Conservation (phyloP, 2,329 filamentous ascomycete species). For the Phialophora tarda region DNA sequence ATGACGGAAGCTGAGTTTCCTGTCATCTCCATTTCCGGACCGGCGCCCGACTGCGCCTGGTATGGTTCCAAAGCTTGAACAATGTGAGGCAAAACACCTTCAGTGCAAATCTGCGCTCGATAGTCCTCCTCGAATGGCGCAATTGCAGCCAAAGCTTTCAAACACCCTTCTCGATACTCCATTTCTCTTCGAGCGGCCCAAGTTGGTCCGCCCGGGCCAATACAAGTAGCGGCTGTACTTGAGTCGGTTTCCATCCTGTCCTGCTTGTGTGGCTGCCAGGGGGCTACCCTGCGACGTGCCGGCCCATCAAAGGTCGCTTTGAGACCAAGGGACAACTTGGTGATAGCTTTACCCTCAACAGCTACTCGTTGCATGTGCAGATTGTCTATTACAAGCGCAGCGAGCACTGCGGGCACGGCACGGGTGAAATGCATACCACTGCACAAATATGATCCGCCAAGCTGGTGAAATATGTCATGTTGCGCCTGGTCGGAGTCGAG, state of each 20-base stretch:
- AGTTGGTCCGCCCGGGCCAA: conserved; percentile 60
- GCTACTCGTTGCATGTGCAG: conserved; percentile 81
- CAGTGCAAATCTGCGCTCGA: conserved; percentile 79
- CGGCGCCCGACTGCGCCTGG: conserved; percentile 32
- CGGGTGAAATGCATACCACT: conserved; percentile 50
- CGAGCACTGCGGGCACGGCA: conserved; percentile 74
- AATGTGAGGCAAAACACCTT: conserved; percentile 79
- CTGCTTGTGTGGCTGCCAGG: conserved; percentile 36
- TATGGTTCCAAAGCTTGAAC: conserved; percentile 78
- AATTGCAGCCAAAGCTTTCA: conserved; percentile 82
- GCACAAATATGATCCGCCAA: conserved; percentile 13
- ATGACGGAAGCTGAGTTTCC: conserved; percentile 82
- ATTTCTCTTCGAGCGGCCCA: conserved; percentile 71
- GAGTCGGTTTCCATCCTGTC: conserved; percentile 15
- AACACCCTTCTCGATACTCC: conserved; percentile 73
- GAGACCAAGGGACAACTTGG: conserved; percentile 66
- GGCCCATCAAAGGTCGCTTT: conserved; percentile 70
- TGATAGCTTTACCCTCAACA: conserved; percentile 70
- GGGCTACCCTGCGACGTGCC: conserved; percentile 45
- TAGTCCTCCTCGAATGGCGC: conserved; percentile 82
- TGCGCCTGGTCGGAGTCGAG: conserved; percentile 54
- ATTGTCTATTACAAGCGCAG: conserved; percentile 78
- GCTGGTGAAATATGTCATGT: conserved; percentile 46
- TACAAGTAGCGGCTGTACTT: conserved; percentile 11
- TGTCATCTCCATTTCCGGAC: conserved; percentile 43